phyloP scores from a whole-genome alignment of 768 basidiomycete species.

The Auriscalpium microsporum region DNA sequence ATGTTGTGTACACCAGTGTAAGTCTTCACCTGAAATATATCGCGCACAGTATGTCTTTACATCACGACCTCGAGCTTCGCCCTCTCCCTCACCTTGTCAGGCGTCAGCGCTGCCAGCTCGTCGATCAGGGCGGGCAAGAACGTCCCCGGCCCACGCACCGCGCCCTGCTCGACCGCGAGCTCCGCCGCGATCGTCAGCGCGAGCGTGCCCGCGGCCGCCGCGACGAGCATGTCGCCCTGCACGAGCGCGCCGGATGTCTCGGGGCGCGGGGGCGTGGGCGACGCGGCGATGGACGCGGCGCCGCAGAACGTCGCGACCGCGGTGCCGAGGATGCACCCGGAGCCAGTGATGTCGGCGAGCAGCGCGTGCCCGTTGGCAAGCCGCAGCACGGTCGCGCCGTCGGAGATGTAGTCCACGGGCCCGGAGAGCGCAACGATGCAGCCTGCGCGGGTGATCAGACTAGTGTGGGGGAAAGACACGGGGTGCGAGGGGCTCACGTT shows the following conservation, averaged over 20 bases:
- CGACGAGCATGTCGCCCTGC: slow-evolving; percentile 71
- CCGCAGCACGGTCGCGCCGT: slow-evolving; percentile 62
- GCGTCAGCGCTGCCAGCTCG: slow-evolving; percentile 40
- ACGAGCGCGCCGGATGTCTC: slow-evolving; percentile 39
- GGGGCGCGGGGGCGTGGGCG: slow-evolving; percentile 14
- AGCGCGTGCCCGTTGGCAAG: slow-evolving; percentile 67
- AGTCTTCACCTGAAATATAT: no score
- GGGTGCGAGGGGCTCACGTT: slow-evolving; percentile 45
- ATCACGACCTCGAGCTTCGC: slow-evolving; percentile 9
- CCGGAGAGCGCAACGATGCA: slow-evolving; percentile 81
- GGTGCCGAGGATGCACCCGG: slow-evolving; percentile 79
- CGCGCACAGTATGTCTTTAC: no score
- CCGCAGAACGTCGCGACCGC: slow-evolving; percentile 76
- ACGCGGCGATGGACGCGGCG: slow-evolving; percentile 41
- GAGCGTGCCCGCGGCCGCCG: slow-evolving; percentile 66
- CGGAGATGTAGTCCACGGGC: slow-evolving; percentile 72
- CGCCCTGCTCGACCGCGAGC: slow-evolving; percentile 39
- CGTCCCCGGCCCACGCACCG: slow-evolving; percentile 55
- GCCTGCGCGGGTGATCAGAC: slow-evolving; percentile 33
- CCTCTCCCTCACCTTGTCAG: slow-evolving; percentile 23
- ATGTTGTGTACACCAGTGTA: no score
- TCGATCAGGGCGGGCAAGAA: slow-evolving; percentile 62
- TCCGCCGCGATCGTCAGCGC: slow-evolving; percentile 57
- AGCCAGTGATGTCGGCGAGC: slow-evolving; percentile 79
- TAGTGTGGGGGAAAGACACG: neutral